Base-by-base conservation (phyloP, 441 rosid genomes). In the Mallotus repandus region DNA sequence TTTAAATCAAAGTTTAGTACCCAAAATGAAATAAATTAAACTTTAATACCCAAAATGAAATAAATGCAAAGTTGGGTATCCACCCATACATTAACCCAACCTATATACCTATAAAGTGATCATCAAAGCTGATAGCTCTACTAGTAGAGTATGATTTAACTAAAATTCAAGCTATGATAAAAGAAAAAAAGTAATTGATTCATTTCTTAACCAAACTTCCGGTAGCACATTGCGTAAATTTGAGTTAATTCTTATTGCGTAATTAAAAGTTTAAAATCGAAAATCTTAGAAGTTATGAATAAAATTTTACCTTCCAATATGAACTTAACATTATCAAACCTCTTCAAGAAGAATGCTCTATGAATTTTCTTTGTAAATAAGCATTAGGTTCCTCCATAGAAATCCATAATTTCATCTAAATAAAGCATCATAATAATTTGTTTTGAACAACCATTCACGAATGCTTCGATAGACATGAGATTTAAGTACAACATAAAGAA, bases 391-490 rank as follows among this genome's bases (percentile, higher is more conserved):
- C 55, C 60, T 68, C 29, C 76, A 74, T 16, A 74, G 41, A 70
- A 64, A 70, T 79, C 62, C 80, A 80, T 81, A 59, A 84, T 77
- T 77, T 81, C 70, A 79, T 64, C 56, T 72, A 71, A 74, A 66
- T 78, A 72, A 61, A 76, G 66, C 38, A 35, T 35, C 38, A 35
- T 35, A 69, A 73, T 79, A 76, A 78, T 75, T 73, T 78, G 78
- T 70, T 68, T 76, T 76, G 73, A 67, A 64, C 70, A 25, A 77
- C 75, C 60, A 68, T 54, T 41, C 66, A 64, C 29, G 68, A 71
- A 80, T 82, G 87, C 86, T 82, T 84, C 68, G 77, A 66, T 73
- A 77, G 64, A 80, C 79, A 79, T 78, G 77, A 79, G 80, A 72
- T 79, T 72, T 77, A 68, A 76, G 80, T 80, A 77, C 79, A 76